Percentiles rank a stretch among this genome's conserved stretches.
Evolutionary conservation across 2,329 filamentous ascomycete genomes (phyloP).

Genomic region (Lecanicillium sp.): DNA sequence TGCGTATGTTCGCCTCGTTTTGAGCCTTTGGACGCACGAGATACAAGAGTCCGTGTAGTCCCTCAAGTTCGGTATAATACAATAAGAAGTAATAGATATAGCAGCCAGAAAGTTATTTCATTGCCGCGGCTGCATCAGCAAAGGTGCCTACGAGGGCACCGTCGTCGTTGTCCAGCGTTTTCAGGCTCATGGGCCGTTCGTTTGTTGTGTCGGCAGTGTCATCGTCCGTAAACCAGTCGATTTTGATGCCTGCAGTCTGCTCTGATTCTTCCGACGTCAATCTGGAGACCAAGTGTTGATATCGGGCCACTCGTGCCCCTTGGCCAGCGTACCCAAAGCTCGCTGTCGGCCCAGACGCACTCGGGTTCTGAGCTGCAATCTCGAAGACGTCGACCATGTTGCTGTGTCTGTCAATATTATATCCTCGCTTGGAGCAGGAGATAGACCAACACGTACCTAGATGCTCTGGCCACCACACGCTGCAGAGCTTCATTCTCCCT

Average conservation of each 20-base stretch:
- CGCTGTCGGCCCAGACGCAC: constrained; percentile 18
- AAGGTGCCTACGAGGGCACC: constrained; percentile 50
- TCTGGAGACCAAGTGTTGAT: constrained; percentile 54
- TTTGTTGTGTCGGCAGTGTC: constrained; percentile 37
- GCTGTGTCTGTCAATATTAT: constrained; percentile 25
- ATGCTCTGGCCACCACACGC: constrained; percentile 54
- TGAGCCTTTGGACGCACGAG: neutral
- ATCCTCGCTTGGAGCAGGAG: neutral
- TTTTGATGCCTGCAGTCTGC: constrained; percentile 32
- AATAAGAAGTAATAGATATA: constrained; percentile 8
- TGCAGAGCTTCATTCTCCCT: constrained; percentile 57
- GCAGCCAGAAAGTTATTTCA: constrained; percentile 23
- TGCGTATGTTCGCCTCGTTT: constrained; percentile 7
- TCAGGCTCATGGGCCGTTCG: constrained; percentile 24
- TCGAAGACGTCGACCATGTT: constrained; percentile 63
- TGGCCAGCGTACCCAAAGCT: constrained; percentile 44
- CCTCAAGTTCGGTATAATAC: too few relatives aligned
- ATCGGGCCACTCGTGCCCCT: constrained; percentile 47
- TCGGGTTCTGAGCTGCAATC: constrained; percentile 39
- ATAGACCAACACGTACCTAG: constrained; percentile 40
- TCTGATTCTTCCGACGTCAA: constrained; percentile 38
- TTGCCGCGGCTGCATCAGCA: constrained; percentile 48
- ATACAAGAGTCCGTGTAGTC: too few relatives aligned
- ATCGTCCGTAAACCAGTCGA: constrained; percentile 49
- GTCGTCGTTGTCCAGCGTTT: constrained; percentile 24